Evolutionary conservation across 2,329 filamentous ascomycete species (phyloP).

Genomic region (Cercospora citrullina): DNA sequence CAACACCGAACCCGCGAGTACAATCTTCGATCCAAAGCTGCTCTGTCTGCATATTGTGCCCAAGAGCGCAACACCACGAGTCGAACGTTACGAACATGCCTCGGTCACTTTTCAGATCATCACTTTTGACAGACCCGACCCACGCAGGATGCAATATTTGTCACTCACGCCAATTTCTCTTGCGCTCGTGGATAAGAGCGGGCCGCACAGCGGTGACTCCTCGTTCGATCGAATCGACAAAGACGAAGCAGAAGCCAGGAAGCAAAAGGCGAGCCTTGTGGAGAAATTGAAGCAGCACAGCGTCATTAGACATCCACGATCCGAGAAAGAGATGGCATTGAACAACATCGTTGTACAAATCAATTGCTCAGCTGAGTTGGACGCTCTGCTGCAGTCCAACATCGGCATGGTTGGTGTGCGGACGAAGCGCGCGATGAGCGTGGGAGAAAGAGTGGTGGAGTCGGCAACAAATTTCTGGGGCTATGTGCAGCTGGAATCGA

Average conservation of each 20-base stretch:
- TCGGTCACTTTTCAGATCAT: slow-evolving; percentile 81
- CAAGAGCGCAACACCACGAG: slow-evolving; percentile 61
- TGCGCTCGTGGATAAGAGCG: slow-evolving; percentile 72
- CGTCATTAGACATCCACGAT: slow-evolving; percentile 72
- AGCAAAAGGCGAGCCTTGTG: slow-evolving; percentile 66
- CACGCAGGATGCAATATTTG: slow-evolving; percentile 91
- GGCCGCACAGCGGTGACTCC: slow-evolving; percentile 39
- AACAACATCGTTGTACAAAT: slow-evolving; percentile 85
- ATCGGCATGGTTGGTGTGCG: slow-evolving; percentile 77
- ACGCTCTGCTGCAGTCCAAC: slow-evolving; percentile 83
- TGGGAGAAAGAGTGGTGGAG: slow-evolving; percentile 90
- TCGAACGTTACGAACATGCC: slow-evolving; percentile 66
- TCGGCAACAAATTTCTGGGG: slow-evolving; percentile 86
- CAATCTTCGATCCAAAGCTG: slow-evolving; percentile 65
- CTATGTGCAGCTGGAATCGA: slow-evolving; percentile 66
- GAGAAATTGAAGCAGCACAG: slow-evolving; percentile 88
- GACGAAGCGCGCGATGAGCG: slow-evolving; percentile 80
- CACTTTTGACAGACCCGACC: slow-evolving; percentile 81
- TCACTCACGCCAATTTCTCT: slow-evolving; percentile 87
- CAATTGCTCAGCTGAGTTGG: slow-evolving; percentile 92
- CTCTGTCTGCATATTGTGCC: slow-evolving; percentile 60
- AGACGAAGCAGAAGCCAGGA: slow-evolving; percentile 68
- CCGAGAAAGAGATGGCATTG: slow-evolving; percentile 79
- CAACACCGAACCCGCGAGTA: slow-evolving; percentile 59
- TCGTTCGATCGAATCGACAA: slow-evolving; percentile 63